A percentile compares a stretch with the other conserved stretches of the same genome.
These are phyloP conservation scores for Phytopythium chamaehyphon DNA, from an alignment of 352 stramenopile species.

Conservation along the genomic window DNA sequence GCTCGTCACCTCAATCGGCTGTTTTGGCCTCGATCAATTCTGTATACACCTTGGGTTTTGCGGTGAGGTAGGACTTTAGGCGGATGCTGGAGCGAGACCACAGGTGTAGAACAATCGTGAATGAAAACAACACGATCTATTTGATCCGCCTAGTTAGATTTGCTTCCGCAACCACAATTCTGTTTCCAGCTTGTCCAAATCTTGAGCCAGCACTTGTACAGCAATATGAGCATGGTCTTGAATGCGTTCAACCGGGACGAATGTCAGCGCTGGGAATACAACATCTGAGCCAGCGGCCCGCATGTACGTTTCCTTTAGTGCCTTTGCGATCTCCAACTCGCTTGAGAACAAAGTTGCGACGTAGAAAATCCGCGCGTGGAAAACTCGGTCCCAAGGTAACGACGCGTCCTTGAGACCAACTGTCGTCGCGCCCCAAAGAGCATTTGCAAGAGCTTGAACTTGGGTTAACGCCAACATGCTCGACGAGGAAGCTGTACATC, in stretches of 20 bases:
- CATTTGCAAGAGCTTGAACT: not conserved
- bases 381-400: conserved; percentile 56
- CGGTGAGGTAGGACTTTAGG: no score
- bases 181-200: conserved; percentile 79
- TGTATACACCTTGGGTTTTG: no score
- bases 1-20: no score
- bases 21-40: no score
- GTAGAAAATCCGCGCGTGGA: conserved; percentile 76
- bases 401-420: conserved; percentile 34
- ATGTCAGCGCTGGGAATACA: conserved; percentile 56
- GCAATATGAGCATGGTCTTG: conserved; percentile 39
- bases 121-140: not conserved
- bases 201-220: conserved; percentile 67
- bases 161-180: conserved; percentile 81
- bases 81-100: no score
- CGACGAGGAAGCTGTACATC: not conserved
- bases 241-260: conserved; percentile 66
- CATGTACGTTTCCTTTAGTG: conserved; percentile 14
- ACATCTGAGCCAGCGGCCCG: not conserved
- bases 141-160: conserved; percentile 40
- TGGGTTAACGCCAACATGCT: not conserved
- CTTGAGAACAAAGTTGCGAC: conserved; percentile 36
- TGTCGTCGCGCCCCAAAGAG: conserved; percentile 1
- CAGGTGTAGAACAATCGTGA: no score
- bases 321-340: conserved; percentile 40